These are phyloP conservation scores for Farysia itapuensis DNA, from an alignment of 1,284 basidiomycete species.

Conservation along the genomic window DNA sequence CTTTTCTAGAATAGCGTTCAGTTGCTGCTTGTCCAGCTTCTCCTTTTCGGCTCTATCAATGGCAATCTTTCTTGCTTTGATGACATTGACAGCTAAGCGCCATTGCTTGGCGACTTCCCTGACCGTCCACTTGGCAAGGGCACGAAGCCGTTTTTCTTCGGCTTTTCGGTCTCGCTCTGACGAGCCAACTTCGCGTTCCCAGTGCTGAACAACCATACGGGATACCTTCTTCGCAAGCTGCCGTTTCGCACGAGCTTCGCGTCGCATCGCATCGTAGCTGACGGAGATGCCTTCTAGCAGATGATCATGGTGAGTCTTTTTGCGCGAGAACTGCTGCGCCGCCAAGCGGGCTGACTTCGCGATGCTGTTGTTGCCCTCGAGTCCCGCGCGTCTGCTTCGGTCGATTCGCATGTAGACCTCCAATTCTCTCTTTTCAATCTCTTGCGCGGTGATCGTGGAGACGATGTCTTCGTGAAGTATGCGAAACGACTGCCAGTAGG, in stretches of 20 bases:
- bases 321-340: slow-evolving; percentile 18
- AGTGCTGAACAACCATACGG: slow-evolving; percentile 73
- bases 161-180: slow-evolving; percentile 69
- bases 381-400: slow-evolving; percentile 26
- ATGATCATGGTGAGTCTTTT: slow-evolving; percentile 39
- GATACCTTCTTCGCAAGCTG: slow-evolving; percentile 66
- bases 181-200: slow-evolving; percentile 69
- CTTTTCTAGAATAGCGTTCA: slow-evolving; percentile 86
- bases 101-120: slow-evolving; percentile 77
- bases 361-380: slow-evolving; percentile 20
- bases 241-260: slow-evolving; percentile 57
- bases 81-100: slow-evolving; percentile 84
- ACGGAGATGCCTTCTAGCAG: slow-evolving; percentile 28
- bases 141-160: slow-evolving; percentile 72
- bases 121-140: slow-evolving; percentile 72
- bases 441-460: slow-evolving; percentile 1
- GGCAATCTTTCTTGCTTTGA: slow-evolving; percentile 71
- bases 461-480: slow-evolving; percentile 32
- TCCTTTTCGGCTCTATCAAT: slow-evolving; percentile 69
- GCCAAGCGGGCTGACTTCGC: slow-evolving; percentile 12
- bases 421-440: slow-evolving; percentile 17
- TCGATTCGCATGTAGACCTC: slow-evolving; percentile 31
- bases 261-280: slow-evolving; percentile 37
- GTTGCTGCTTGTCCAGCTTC: slow-evolving; percentile 74
- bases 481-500: slow-evolving; percentile 20